Base-by-base conservation (phyloP, 495 filamentous ascomycete genomes). In the Trichoderma asperelloides region DNA sequence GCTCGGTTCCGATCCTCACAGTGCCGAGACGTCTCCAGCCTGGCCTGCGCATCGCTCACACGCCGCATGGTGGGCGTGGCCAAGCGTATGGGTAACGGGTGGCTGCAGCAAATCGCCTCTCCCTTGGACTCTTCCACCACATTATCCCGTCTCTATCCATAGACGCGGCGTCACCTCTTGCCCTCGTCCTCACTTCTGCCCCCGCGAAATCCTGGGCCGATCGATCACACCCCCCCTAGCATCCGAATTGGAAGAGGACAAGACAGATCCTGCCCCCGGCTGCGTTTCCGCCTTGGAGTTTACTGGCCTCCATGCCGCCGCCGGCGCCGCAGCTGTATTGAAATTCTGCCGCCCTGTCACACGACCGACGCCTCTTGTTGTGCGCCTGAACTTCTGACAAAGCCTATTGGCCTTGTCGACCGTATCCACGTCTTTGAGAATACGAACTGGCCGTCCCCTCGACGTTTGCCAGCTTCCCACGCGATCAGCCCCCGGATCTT, bases 261-360 rank as follows among this genome's bases (percentile, higher is more conserved):
- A 25, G 15, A 60, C 1, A 60, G 23, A 28, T 60, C 27, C 55
- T 60, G 55, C 27, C 55, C 27, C 55, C 55, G 55, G 55, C 55
- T 60, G 55, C 25, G 25, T 25, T 60, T 60, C 55, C 55, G 55
- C 25, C n/a, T 9, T 60, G 25, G 55, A 27, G 30, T 1, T 60
- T 25, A 60, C 55, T 60, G 55, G 55, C 55, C 55, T 60, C 55
- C 55, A 60, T 60, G 55, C 55, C 25, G 55, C 55, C 25, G 30
- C 27, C 55, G 55, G 55, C 55, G 55, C 55, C 55, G 55, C 25
- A 23, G 55, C 55, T 60, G 3, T 60, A 60, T 60, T 30, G 55
- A 60, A 47, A 47, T 12, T 55, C 25, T 60, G 27, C 55, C 9
- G 55, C 12, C 25, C 27, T 60, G 55, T 60, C 55, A 60, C 55